Evolutionary conservation across 441 rosid genomes (phyloP).

Genomic region (Pelargonium myrrhifolium): DNA sequence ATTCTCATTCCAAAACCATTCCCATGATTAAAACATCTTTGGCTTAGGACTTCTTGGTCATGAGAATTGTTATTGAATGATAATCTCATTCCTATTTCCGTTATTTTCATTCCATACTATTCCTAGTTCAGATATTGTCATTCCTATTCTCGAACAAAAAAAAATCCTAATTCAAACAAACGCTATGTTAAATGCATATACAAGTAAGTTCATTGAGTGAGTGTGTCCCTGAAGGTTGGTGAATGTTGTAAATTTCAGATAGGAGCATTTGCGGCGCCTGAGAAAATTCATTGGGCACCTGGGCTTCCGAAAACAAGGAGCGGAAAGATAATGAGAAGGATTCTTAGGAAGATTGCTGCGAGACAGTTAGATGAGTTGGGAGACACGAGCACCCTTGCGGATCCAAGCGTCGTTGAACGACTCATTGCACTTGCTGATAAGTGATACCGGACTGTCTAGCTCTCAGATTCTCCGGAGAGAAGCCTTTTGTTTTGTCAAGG

Average conservation of each 20-base stretch:
- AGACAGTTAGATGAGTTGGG: conserved; percentile 82
- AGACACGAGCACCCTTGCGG: conserved; percentile 91
- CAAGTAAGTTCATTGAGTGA: no score
- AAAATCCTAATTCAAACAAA: no score
- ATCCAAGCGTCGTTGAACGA: conserved; percentile 69
- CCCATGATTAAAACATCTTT: no score
- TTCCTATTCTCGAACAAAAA: no score
- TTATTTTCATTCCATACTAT: no score
- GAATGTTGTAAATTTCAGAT: conserved; percentile 36
- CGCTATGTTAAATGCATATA: no score
- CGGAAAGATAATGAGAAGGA: conserved; percentile 93
- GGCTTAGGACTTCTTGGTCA: no score
- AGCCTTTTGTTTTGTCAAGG: background rate
- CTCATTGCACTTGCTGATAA: conserved; percentile 61
- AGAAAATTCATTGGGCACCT: conserved; percentile 90
- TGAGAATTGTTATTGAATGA: no score
- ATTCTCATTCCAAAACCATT: no score
- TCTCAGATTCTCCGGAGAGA: background rate
- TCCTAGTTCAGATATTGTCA: no score
- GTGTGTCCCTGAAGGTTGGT: conserved; percentile 2
- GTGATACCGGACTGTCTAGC: conserved; percentile 15
- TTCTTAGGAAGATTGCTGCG: conserved; percentile 84
- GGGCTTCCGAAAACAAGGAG: conserved; percentile 92
- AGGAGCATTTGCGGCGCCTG: conserved; percentile 96
- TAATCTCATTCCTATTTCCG: no score